Evolutionary conservation across 495 filamentous ascomycete genomes (phyloP).

Genomic region (Xylaria acuta): DNA sequence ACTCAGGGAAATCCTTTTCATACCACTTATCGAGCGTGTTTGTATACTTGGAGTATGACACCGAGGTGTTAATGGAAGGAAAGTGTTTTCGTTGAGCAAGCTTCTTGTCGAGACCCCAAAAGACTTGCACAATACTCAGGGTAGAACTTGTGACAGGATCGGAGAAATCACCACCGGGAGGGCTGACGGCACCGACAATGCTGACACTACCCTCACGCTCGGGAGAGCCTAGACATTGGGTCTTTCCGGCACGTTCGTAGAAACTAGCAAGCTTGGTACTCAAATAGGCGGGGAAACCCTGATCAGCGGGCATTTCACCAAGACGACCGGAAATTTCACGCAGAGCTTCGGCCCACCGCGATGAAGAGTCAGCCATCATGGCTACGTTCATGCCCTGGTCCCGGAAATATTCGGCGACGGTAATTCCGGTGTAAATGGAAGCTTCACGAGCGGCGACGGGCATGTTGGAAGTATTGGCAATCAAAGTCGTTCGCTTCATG

Average conservation of each 20-base stretch:
- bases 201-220: conserved; percentile 89
- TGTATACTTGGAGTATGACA: conserved; percentile 98
- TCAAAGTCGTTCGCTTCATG: conserved; percentile 99
- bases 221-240: conserved; percentile 83
- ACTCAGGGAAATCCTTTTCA: conserved; percentile 89
- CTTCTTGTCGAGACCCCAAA: conserved; percentile 99
- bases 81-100: conserved; percentile 99
- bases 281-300: conserved; percentile 98
- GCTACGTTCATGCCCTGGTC: conserved; percentile 97
- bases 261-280: conserved; percentile 97
- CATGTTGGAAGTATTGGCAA: conserved; percentile 99
- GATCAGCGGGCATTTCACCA: conserved; percentile 99
- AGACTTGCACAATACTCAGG: conserved; percentile 97
- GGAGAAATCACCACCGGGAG: conserved; percentile 98
- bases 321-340: conserved; percentile 99
- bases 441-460: conserved; percentile 98
- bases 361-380: conserved; percentile 99
- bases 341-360: conserved; percentile 97
- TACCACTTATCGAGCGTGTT: conserved; percentile 88
- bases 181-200: conserved; percentile 97
- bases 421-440: conserved; percentile 99
- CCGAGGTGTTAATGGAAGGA: conserved; percentile 94
- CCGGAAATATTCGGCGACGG: conserved; percentile 97
- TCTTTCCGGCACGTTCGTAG: conserved; percentile 96
- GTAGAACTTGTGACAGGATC: conserved; percentile 96